Evolutionary conservation across 805 yeast species (phyloP), one percentile per base, ranked within the genome.

Genomic region (Zygosaccharomyces rouxii): DNA sequence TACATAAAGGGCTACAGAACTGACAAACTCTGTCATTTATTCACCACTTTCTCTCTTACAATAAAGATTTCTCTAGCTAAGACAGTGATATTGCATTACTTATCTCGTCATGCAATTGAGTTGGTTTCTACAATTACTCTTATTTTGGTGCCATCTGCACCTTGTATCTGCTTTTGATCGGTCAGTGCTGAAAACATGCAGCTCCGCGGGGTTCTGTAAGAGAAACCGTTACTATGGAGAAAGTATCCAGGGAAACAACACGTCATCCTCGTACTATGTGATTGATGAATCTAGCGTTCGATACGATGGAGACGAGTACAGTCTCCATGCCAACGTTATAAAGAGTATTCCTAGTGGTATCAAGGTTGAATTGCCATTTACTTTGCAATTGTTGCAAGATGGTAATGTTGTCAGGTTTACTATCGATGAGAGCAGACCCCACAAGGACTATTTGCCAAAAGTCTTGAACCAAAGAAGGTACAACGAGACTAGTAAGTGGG

Each of bases 191-290:
- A 86, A 87, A 62, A 79, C 74, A 11, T 90, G 98, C 66, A 79
- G 73, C 5, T 83, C 85, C 58, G 78, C 89, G n/a, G 95, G 96
- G 5, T 89, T 90, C 63, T 90, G 98, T 62, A 68, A 75, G 43
- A 76, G 98, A 66, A 87, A 90, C 59, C 71, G 92, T 46, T 80
- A 79, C 49, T 88, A 77, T 61, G 86, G 88, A 1, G 51, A 59
- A 2, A 62, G 71, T 41, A 71, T 78, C 5, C 48, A 53, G 6
- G 54, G 54, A 14, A 53, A 60, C 0, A 68, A 65, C 35, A 64
- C 64, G 18, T 61, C 72, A 0, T 77, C 78, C 54, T 61, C 72
- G 2, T 56, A 64, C 7, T 50, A 61, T 33, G 37, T 33, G 37
- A 33, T 33, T 33, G 37, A 33, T 10, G 37, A 33, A 14, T 33